A percentile compares a stretch with the other conserved stretches of the same genome.
phyloP scores from a whole-genome alignment of 73 alveolate species.

The Paraurostyla sp. region DNA sequence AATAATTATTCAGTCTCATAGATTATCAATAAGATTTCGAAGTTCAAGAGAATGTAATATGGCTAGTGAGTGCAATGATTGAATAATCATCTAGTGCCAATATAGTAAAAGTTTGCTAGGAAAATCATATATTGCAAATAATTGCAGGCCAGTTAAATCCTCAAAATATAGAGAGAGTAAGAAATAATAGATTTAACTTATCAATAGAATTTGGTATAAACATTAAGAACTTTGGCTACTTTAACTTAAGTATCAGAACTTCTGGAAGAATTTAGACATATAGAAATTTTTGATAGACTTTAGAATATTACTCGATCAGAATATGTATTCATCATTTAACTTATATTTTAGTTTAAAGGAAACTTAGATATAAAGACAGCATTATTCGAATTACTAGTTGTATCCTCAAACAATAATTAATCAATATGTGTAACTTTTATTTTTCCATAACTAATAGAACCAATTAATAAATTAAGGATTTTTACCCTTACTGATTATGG shows the following conservation, averaged over 20 bases:
- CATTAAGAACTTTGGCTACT: slow-evolving; percentile 17
- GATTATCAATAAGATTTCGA: slow-evolving; percentile 38
- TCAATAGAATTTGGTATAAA: slow-evolving; percentile 30
- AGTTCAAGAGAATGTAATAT: slow-evolving; percentile 53
- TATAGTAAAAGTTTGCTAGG: slow-evolving; percentile 9
- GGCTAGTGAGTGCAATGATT: slow-evolving; percentile 65
- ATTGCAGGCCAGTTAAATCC: neutral
- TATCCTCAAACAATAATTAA: neutral
- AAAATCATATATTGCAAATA: slow-evolving; percentile 1
- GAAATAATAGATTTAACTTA: neutral
- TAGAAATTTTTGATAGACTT: neutral
- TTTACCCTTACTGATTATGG: neutral
- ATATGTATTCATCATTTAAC: no score
- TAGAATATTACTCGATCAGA: neutral
- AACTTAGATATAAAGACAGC: slow-evolving; percentile 35
- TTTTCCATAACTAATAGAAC: neutral
- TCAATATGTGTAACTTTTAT: neutral
- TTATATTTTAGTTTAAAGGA: neutral
- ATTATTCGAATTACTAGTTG: neutral
- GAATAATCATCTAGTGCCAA: slow-evolving; percentile 28
- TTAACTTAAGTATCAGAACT: neutral
- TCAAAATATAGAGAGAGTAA: neutral
- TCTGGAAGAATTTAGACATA: neutral
- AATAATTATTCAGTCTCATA: slow-evolving; percentile 29
- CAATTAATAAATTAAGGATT: neutral